Conservation (phyloP, 2,329 filamentous ascomycete genomes). For the Fusarium bulbicola region DNA sequence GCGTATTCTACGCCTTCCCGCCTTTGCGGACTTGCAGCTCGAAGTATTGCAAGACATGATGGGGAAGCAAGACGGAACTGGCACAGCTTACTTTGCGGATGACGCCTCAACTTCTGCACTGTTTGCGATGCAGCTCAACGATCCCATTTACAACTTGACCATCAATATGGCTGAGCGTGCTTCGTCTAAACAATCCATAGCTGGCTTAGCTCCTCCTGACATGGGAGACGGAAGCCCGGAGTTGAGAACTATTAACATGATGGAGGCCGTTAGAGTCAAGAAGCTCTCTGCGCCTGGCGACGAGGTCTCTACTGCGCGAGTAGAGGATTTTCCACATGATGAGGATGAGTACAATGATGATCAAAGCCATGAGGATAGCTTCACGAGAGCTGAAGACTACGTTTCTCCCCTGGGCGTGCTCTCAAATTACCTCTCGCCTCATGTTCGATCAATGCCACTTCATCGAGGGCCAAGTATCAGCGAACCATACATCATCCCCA, state of each 20-base stretch:
- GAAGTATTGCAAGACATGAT: not conserved
- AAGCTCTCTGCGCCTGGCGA: not conserved
- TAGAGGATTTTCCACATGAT: fast-evolving
- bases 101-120: not conserved
- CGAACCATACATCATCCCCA: not conserved
- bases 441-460: not conserved
- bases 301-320: fast-evolving
- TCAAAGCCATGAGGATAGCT: not conserved
- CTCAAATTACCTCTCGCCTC: not conserved
- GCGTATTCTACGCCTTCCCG: not conserved
- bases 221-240: not conserved
- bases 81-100: not conserved
- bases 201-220: not conserved
- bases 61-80: not conserved
- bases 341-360: not conserved
- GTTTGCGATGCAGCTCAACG: conserved; percentile 5
- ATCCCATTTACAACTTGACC: not conserved
- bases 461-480: not conserved
- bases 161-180: not conserved
- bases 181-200: not conserved
- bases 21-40: not conserved
- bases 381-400: not conserved
- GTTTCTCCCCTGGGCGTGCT: not conserved
- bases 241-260: not conserved
- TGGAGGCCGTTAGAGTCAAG: not conserved